A percentile compares a stretch with the other conserved stretches of the same genome.
Conservation (phyloP, 345 rosid genomes). For the Iberis pinnata region DNA sequence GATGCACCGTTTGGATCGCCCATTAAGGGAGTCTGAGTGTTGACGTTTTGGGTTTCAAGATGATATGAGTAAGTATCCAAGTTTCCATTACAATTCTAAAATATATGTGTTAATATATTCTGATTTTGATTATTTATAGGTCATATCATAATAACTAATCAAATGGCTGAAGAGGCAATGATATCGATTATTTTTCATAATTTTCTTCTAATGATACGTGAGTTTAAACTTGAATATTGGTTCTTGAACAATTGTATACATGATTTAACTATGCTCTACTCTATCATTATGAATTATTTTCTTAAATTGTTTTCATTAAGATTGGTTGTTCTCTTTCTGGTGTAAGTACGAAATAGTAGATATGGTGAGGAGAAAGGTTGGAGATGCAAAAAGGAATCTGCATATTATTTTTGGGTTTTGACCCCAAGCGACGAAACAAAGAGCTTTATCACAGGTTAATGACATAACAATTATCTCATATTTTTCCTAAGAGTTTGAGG, state of each 20-base stretch:
- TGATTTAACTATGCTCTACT: slow-evolving; percentile 8
- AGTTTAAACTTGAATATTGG: slow-evolving; percentile 20
- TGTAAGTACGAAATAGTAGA: slow-evolving; percentile 38
- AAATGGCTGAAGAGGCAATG: slow-evolving; percentile 91
- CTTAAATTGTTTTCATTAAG: too few species aligned
- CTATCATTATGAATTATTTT: too few species aligned
- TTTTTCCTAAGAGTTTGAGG: slow-evolving; percentile 10
- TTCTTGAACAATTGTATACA: background rate
- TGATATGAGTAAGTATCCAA: slow-evolving; percentile 53
- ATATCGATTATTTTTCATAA: slow-evolving; percentile 55
- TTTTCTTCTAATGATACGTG: slow-evolving; percentile 92
- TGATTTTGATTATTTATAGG: slow-evolving; percentile 48
- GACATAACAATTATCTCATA: background rate
- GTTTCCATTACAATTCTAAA: too few species aligned
- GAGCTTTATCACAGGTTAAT: slow-evolving; percentile 81
- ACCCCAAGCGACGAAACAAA: slow-evolving; percentile 97
- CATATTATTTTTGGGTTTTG: slow-evolving; percentile 94
- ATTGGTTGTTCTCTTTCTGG: background rate
- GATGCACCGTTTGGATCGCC: too few species aligned
- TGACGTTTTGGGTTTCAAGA: too few species aligned
- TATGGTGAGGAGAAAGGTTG: slow-evolving; percentile 96
- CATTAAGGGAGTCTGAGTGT: too few species aligned
- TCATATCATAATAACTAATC: slow-evolving; percentile 96
- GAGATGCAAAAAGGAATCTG: slow-evolving; percentile 68
- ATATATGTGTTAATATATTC: too few species aligned